Conservation (phyloP, 257 asterid genomes). For the Verbascum thapsus region DNA sequence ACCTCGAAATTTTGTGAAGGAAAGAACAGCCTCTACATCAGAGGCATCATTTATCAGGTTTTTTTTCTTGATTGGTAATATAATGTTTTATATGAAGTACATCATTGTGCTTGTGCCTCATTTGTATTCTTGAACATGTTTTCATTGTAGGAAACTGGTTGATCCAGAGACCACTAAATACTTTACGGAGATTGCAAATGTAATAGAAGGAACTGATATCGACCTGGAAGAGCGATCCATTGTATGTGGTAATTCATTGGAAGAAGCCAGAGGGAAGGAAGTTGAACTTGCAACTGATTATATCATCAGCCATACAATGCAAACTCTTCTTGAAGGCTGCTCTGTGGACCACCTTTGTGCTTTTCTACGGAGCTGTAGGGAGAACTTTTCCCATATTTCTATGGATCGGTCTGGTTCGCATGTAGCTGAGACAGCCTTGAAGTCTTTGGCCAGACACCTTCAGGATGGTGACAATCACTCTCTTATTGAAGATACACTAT, state of each 20-base stretch:
- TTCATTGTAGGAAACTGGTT: slow-evolving; percentile 60
- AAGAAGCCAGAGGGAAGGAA: slow-evolving; percentile 92
- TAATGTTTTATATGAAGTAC: not conserved
- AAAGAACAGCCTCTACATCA: slow-evolving; percentile 32
- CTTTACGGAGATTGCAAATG: slow-evolving; percentile 82
- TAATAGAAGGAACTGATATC: slow-evolving; percentile 70
- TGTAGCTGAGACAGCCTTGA: slow-evolving; percentile 90
- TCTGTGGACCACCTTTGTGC: slow-evolving; percentile 73
- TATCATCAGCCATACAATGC: slow-evolving; percentile 87
- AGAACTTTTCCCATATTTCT: slow-evolving; percentile 60
- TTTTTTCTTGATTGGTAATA: slow-evolving; percentile 16
- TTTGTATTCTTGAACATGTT: not conserved
- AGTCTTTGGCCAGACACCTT: slow-evolving; percentile 76
- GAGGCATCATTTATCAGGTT: slow-evolving; percentile 70
- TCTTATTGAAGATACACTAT: slow-evolving; percentile 60
- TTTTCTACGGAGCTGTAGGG: slow-evolving; percentile 62
- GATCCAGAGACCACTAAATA: slow-evolving; percentile 87
- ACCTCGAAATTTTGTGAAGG: slow-evolving; percentile 36
- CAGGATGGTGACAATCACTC: slow-evolving; percentile 58
- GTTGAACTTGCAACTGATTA: slow-evolving; percentile 91
- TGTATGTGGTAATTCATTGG: slow-evolving; percentile 87
- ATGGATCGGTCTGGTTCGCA: slow-evolving; percentile 95
- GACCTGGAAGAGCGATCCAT: slow-evolving; percentile 73
- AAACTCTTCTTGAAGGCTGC: slow-evolving; percentile 81
- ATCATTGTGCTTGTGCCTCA: slow-evolving; percentile 13